phyloP scores from a whole-genome alignment of 164 flowering plant genomes.

The Kingdonia uniflora region DNA sequence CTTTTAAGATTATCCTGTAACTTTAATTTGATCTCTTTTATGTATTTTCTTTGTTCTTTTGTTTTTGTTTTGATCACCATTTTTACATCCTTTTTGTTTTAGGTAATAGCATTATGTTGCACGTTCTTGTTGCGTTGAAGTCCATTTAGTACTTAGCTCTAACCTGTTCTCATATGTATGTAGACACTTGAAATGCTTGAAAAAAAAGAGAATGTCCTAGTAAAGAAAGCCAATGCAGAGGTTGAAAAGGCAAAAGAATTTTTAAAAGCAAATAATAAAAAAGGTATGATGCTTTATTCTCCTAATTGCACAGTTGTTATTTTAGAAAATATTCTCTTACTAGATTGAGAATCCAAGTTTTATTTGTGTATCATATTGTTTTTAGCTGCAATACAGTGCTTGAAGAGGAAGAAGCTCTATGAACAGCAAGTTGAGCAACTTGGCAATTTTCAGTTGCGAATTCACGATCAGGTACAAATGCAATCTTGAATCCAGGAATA shows the following conservation, averaged over 20 bases:
- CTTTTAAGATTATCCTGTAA: too few species aligned
- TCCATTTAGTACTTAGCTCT: too few species aligned
- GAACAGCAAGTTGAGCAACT: slow-evolving; percentile 38
- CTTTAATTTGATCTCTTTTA: too few species aligned
- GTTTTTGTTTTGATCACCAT: too few species aligned
- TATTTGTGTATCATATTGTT: background rate
- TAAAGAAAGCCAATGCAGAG: slow-evolving; percentile 56
- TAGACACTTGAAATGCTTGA: slow-evolving; percentile 70
- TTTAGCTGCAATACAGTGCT: slow-evolving; percentile 34
- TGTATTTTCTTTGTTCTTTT: too few species aligned
- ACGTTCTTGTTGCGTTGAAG: too few species aligned
- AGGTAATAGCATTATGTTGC: too few species aligned
- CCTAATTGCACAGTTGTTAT: background rate
- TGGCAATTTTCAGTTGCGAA: slow-evolving; percentile 36
- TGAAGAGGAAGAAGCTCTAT: slow-evolving; percentile 30
- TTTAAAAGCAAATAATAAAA: slow-evolving; percentile 61
- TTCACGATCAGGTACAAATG: slow-evolving; percentile 31
- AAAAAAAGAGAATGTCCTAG: slow-evolving; percentile 62
- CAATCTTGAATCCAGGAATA: background rate
- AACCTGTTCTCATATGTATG: background rate
- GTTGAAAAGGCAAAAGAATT: slow-evolving; percentile 64
- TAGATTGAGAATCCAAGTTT: background rate
- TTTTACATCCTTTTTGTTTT: too few species aligned
- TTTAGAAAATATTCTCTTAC: background rate
- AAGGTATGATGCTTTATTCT: slow-evolving; percentile 27